Percentiles rank a stretch among this genome's conserved stretches.
Evolutionary conservation across 1,284 basidiomycete species (phyloP).

Genomic region (Mycena sp.): DNA sequence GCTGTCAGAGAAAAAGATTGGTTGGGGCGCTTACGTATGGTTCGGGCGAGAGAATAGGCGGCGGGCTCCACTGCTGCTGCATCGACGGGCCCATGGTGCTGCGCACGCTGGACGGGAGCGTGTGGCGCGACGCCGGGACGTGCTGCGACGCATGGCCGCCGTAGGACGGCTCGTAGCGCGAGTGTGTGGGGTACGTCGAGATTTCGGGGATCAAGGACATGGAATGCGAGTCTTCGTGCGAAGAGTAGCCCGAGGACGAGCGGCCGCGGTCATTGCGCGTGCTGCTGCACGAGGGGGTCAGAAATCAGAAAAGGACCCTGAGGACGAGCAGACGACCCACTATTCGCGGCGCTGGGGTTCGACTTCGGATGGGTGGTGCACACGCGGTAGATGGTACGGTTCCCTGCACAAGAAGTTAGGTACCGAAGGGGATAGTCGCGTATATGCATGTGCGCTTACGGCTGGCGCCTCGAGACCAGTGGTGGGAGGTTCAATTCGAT

Average conservation of each 20-base stretch:
- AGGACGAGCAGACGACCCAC: slow-evolving; percentile 2
- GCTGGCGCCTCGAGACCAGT: slow-evolving; percentile 20
- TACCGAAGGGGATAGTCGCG: background rate
- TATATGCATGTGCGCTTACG: slow-evolving; percentile 4
- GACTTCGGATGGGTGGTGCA: slow-evolving; percentile 24
- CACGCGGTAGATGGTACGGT: slow-evolving; percentile 22
- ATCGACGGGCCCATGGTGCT: slow-evolving; percentile 51
- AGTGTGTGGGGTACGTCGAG: slow-evolving; percentile 55
- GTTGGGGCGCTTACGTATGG: slow-evolving; percentile 20
- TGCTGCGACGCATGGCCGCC: slow-evolving; percentile 38
- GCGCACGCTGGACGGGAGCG: slow-evolving; percentile 51
- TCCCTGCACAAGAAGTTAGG: slow-evolving; percentile 15
- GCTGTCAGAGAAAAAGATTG: background rate
- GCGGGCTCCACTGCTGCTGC: slow-evolving; percentile 54
- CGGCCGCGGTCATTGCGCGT: slow-evolving; percentile 25
- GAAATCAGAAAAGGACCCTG: background rate
- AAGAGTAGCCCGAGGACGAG: slow-evolving; percentile 38
- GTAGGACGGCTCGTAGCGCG: slow-evolving; percentile 60
- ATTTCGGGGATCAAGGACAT: slow-evolving; percentile 70
- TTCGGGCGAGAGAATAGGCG: slow-evolving; percentile 50
- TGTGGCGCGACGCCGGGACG: slow-evolving; percentile 50
- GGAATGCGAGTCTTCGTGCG: slow-evolving; percentile 51
- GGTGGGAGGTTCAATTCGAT: slow-evolving; percentile 42
- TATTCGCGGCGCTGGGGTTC: slow-evolving; percentile 25
- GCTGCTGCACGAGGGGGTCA: background rate